Conservation (phyloP, 2,329 filamentous ascomycete species). For the Neonectria punicea region DNA sequence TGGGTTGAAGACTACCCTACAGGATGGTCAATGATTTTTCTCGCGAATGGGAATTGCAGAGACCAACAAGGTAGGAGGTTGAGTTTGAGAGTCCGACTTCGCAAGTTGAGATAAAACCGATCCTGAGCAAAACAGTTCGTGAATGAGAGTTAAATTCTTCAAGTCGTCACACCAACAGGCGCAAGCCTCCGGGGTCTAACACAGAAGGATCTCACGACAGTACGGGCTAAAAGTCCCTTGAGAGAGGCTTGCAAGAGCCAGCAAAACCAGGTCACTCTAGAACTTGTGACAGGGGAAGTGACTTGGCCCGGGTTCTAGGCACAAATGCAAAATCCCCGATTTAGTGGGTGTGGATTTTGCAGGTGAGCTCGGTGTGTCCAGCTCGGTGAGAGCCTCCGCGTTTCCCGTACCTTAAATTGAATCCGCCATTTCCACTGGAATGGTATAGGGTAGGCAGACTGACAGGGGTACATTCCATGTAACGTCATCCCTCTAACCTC, state of each 20-base stretch:
- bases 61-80: not conserved
- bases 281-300: not conserved
- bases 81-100: not conserved
- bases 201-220: not conserved
- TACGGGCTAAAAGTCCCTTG: not conserved
- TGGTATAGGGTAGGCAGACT: conserved; percentile 14
- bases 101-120: not conserved
- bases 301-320: conserved; percentile 19
- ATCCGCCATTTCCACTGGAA: not conserved
- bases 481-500: conserved; percentile 46
- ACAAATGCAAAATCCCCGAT: conserved; percentile 32
- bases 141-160: not conserved
- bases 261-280: not conserved
- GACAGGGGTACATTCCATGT: conserved; percentile 26
- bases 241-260: not conserved
- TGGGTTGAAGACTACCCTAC: conserved; percentile 31
- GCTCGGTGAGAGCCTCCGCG: conserved; percentile 7
- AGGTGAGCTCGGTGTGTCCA: conserved; percentile 35
- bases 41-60: not conserved
- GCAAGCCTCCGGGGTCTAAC: not conserved
- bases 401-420: not conserved
- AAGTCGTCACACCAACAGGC: not conserved
- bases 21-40: conserved; percentile 18
- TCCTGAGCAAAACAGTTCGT: not conserved
- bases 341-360: conserved; percentile 43